Base-by-base conservation (phyloP, 2,329 filamentous ascomycete genomes). In the Aspergillus intermedius region DNA sequence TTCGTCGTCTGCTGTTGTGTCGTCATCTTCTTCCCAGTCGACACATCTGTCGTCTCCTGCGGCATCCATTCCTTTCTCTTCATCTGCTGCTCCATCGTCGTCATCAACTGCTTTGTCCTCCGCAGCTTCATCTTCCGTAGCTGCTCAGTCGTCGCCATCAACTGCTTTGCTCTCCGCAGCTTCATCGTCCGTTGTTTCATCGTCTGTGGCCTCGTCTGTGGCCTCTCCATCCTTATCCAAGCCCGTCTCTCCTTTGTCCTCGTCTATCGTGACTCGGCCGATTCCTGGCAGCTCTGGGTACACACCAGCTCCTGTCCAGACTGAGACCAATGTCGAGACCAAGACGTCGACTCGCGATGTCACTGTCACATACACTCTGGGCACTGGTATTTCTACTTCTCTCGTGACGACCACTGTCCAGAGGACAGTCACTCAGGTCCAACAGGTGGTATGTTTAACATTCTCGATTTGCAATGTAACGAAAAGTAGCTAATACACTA, bases 281-380 rank as follows among this genome's bases (percentile, higher is more conserved):
- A 46, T 55, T 32, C 53, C 59, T 44, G 56, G 54, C 17, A 34
- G 46, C 42, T 50, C 54, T 3, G 47, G 45, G 23, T 44, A 21
- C n/a, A 44, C 13, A 25, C 8, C 25, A 5, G 15, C n/a, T 30
- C 15, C 15, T n/a, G 28, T 13, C 43, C 6, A 34, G 37, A 35
- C 34, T 17, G 25, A 19, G 13, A 17, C 44, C 19, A 8, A 25
- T 23, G 44, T 39, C 8, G 49, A 48, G 21, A 55, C 58, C 28
- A 47, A 44, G 34, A 54, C 54, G 15, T 41, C 56, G 43, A 57
- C 57, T 22, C 49, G 55, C 25, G 62, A 62, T 49, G 40, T 67
- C 50, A 66, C 62, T 28, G 35, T 72, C 39, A 70, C 69, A 43
- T 72, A 71, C 62, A 72, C 69, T n/a, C 46, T 68, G 28, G 66